Base-by-base conservation (phyloP, 805 yeast genomes). In the Monosporozyma siamensis region DNA sequence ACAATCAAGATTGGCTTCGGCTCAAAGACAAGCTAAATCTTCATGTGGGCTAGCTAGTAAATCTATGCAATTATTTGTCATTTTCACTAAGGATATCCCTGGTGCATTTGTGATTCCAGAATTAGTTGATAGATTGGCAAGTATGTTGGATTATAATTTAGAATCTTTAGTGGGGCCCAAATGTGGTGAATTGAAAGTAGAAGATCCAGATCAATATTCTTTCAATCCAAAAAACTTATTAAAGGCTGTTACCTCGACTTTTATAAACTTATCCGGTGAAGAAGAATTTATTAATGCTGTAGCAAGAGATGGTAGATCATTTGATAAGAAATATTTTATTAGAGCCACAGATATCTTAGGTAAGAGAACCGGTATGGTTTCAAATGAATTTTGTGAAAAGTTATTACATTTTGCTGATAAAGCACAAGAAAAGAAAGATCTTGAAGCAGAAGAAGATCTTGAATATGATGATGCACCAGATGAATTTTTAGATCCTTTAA, bases 391-490 rank as follows among this genome's bases (percentile, higher is more conserved):
- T 40, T 72, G 87, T 39, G 61, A 64, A 2, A 59, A 63, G 34
- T 68, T 86, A 41, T 53, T 60, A 20, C 58, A 63, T 11, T 87
- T 92, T 61, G 83, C 80, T 0, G 65, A 72, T 25, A 64, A 64
- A n/a, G 95, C 94, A 0, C 82, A 82, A 47, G 57, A 62, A 31
- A 74, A 77, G 40, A 74, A 77, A 54, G 52, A 69, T 24, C 67
- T 67, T 11, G 90, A 83, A 46, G 94, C 82, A 51, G 84, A 78
- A 48, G 95, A 86, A 56, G 97, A 90, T 49, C 56, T 77, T 48
- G 96, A 87, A 58, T 70, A 86, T 51, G 97, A 95, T 21, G 98
- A 92, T 41, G 75, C 85, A 14, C 99, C 99, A 0, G 98, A 92
- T 59, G 97, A 92, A 61, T 92, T 81, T 58, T 74, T 92, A 52